phyloP scores from a whole-genome alignment of 345 rosid genomes.

The Euclidium syriacum region DNA sequence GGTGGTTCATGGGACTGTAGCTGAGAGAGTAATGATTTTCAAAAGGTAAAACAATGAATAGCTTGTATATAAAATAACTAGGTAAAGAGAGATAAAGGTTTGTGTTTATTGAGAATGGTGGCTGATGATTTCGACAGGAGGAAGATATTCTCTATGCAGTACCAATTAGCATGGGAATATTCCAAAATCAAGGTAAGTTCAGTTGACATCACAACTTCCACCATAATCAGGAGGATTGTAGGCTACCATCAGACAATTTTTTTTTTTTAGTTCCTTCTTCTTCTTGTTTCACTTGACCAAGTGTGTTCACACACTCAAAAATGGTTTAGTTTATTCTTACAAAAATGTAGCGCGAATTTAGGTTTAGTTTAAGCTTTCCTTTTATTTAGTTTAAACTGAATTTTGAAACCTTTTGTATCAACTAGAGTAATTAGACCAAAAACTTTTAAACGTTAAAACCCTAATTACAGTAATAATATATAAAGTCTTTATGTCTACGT shows the following conservation, averaged over 20 bases:
- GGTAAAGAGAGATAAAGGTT: background rate
- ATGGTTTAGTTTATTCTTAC: too few relatives aligned
- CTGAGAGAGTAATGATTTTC: slow-evolving; percentile 54
- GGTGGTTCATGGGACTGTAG: slow-evolving; percentile 84
- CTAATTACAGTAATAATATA: too few relatives aligned
- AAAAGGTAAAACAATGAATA: slow-evolving; percentile 14
- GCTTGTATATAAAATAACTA: background rate
- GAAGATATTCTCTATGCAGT: slow-evolving; percentile 64
- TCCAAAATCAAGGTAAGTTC: slow-evolving; percentile 68
- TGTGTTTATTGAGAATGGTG: background rate
- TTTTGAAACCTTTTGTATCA: too few relatives aligned
- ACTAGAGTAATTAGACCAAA: too few relatives aligned
- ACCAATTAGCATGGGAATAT: slow-evolving; percentile 83
- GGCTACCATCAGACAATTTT: slow-evolving; percentile 63
- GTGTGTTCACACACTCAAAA: too few relatives aligned
- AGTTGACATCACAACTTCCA: slow-evolving; percentile 60
- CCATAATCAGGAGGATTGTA: slow-evolving; percentile 75
- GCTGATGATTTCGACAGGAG: slow-evolving; percentile 39
- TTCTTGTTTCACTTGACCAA: slow-evolving; percentile 1
- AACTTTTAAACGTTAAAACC: too few relatives aligned
- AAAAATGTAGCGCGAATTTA: too few relatives aligned
- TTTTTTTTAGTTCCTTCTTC: background rate
- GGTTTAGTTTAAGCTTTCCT: too few relatives aligned
- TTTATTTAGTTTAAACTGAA: too few relatives aligned
- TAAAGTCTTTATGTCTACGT: too few relatives aligned